Percentiles rank a stretch among this genome's conserved stretches.
Conservation (phyloP, 2,329 filamentous ascomycete genomes). For the Colletotrichum filicis region DNA sequence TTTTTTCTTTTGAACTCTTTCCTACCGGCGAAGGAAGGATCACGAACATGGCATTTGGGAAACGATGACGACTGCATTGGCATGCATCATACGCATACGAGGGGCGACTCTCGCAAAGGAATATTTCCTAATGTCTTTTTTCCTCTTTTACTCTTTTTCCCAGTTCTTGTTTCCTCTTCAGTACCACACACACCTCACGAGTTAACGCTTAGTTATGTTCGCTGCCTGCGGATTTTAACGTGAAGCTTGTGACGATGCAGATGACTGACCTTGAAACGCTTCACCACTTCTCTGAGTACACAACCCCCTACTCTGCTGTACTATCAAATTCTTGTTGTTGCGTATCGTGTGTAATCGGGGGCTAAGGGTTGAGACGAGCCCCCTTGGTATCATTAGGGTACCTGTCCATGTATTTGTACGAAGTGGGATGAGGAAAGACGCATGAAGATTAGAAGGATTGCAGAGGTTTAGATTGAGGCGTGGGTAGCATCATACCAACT, state of each 20-base stretch:
- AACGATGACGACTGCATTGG: conserved; percentile 31
- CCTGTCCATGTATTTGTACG: background rate
- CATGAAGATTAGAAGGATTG: background rate
- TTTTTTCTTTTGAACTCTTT: background rate
- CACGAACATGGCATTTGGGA: conserved; percentile 1
- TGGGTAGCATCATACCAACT: background rate
- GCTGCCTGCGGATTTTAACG: background rate
- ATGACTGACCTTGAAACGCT: background rate
- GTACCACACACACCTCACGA: conserved; percentile 3
- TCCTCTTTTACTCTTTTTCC: background rate
- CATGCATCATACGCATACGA: conserved; percentile 13
- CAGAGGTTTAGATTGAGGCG: background rate
- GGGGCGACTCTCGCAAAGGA: conserved; percentile 18
- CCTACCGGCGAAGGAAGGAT: background rate
- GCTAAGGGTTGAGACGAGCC: background rate
- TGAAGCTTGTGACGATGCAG: conserved; percentile 6
- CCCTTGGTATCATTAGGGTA: background rate
- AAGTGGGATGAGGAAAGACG: background rate
- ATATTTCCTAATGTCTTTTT: conserved; percentile 18
- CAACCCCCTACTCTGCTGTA: background rate
- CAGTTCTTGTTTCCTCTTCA: background rate
- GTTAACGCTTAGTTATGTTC: conserved; percentile 22
- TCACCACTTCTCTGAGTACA: background rate
- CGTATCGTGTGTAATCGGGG: background rate
- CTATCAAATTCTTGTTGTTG: background rate